Base-by-base conservation (phyloP, 805 yeast species). In the Lipomyces spencermartinsiae region DNA sequence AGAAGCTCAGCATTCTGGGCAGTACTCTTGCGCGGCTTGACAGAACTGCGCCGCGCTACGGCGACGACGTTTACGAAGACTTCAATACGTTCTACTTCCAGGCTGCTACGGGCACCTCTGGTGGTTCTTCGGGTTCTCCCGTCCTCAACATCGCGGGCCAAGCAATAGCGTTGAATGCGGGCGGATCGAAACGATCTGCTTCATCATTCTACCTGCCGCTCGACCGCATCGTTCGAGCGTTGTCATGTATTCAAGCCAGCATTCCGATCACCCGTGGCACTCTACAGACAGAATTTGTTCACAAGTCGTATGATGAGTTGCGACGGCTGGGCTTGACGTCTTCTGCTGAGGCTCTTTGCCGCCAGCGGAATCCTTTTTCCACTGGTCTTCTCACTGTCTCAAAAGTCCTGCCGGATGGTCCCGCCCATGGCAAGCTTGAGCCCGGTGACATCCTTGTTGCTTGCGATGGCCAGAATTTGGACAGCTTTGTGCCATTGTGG, bases 71-170 rank as follows among this genome's bases (percentile, higher is more conserved):
- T 8, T 69, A 69, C 37, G 70, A 69, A 33, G 72, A 69, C 39
- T 69, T 69, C 65, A 68, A 69, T 22, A 69, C 72, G 25, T 69
- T 69, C 31, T 69, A 69, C 56, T 69, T 37, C 43, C 72, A 69
- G 46, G 72, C 72, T n/a, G 72, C 72, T 16, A 69, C 72, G 2
- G 72, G 72, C 7, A 69, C 72, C 2, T 69, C 72, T 14, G 72
- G 72, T 10, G 72, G 72, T 16, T 69, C 72, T 9, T 65, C 70
- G 1, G 72, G 72, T 9, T 69, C 72, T 9, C 72, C 72, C 10
- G 72, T 69, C n/a, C 62, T 69, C 22, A 67, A 69, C 43, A 67
- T 69, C 7, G 59, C 68, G 10, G 72, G 72, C n/a, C 68, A 69
- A 19, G 72, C 72, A 1, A 69, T 69, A 19, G 72, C 72, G 2